A percentile compares a stretch with the other conserved stretches of the same genome.
Evolutionary conservation across 768 basidiomycete species (phyloP).

Genomic region (Coprinopsis cinerea): DNA sequence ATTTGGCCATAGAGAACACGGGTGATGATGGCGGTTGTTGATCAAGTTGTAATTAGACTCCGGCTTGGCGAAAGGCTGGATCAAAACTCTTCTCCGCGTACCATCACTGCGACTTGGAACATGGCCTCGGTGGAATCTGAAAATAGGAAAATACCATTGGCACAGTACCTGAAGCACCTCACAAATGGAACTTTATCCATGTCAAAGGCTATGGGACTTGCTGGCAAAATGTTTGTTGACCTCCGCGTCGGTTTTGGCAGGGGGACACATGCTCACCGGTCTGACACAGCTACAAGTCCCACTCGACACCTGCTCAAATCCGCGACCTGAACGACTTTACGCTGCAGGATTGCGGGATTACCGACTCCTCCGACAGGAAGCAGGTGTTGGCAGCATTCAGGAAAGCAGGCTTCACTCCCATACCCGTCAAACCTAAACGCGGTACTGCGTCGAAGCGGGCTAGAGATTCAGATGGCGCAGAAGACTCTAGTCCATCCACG

Average conservation of each 20-base stretch:
- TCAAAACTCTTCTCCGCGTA: no score
- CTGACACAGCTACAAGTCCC: conserved; percentile 57
- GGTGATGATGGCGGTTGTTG: neutral
- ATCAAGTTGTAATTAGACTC: conserved; percentile 1
- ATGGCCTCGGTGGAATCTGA: conserved; percentile 17
- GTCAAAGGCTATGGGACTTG: conserved; percentile 61
- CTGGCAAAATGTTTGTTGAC: conserved; percentile 62
- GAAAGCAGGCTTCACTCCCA: conserved; percentile 53
- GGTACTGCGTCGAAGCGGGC: conserved; percentile 14
- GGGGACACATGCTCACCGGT: neutral
- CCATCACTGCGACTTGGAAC: conserved; percentile 11
- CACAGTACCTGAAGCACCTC: conserved; percentile 61
- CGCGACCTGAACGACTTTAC: conserved; percentile 52
- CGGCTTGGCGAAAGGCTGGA: neutral
- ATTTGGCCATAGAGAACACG: neutral
- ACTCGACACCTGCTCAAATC: conserved; percentile 56
- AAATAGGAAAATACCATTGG: conserved; percentile 49
- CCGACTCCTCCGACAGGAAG: conserved; percentile 60
- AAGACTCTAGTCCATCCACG: neutral
- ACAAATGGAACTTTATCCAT: conserved; percentile 52
- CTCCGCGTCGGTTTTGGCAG: no score
- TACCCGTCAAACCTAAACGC: conserved; percentile 17
- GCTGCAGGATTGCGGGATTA: conserved; percentile 52
- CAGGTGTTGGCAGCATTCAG: conserved; percentile 52
- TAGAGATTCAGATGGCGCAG: conserved; percentile 12